These are phyloP conservation scores for Solanum appendiculatum DNA, from an alignment of 257 asterid species.

Conservation along the genomic window DNA sequence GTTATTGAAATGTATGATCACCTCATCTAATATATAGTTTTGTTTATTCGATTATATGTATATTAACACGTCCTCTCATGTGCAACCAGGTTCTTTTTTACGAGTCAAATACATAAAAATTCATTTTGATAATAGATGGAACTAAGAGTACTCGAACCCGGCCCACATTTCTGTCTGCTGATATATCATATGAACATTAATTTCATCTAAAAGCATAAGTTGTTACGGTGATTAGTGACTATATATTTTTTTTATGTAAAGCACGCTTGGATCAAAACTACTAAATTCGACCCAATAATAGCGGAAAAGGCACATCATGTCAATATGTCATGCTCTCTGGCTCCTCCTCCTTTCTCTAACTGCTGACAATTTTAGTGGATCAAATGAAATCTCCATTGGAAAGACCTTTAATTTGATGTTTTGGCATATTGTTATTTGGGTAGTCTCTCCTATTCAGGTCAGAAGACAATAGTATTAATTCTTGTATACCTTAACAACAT, in stretches of 20 bases:
- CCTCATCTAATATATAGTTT: neutral
- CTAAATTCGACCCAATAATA: no score
- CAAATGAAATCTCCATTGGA: neutral
- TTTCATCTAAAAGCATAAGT: neutral
- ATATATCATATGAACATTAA: neutral
- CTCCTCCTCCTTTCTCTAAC: neutral
- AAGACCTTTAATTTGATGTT: neutral
- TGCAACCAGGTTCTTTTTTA: neutral
- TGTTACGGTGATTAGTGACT: neutral
- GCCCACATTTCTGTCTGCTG: neutral
- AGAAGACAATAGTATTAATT: neutral
- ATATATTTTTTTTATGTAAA: neutral
- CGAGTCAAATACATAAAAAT: neutral
- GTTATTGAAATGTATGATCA: neutral
- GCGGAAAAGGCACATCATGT: neutral
- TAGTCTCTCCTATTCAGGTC: neutral
- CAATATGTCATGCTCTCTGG: neutral
- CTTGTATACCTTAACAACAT: neutral
- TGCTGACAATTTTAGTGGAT: neutral
- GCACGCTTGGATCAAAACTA: neutral
- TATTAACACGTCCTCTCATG: neutral
- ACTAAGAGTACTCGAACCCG: neutral
- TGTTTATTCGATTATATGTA: neutral
- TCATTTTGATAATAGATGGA: neutral
- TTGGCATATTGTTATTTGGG: neutral